phyloP scores from a whole-genome alignment of 176 grass and related monocot species.

The Pontederia crassipes region DNA sequence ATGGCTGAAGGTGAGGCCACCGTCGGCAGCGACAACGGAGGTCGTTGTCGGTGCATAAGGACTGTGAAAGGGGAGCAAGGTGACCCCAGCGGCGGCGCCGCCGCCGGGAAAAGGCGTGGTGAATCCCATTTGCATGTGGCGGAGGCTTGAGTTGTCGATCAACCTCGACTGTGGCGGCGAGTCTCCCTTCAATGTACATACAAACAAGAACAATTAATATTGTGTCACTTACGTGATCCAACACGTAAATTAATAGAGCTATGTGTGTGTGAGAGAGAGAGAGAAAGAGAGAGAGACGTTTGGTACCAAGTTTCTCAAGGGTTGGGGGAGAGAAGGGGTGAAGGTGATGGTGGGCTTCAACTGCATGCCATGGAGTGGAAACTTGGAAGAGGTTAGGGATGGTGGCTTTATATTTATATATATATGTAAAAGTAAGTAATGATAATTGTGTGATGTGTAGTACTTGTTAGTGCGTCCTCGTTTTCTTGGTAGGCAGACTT shows the following conservation, averaged over 20 bases:
- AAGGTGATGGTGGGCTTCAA: conserved; percentile 35
- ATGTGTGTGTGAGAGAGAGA: not conserved
- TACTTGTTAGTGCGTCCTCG: too few species aligned
- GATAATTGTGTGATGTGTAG: too few species aligned
- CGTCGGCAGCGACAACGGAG: conserved; percentile 21
- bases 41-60: not conserved
- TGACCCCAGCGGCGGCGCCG: not conserved
- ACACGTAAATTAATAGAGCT: too few species aligned
- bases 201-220: not conserved
- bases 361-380: conserved; percentile 11
- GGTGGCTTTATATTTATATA: too few species aligned
- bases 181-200: not conserved
- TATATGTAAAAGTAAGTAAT: too few species aligned
- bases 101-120: not conserved
- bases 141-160: not conserved
- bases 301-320: conserved; percentile 15
- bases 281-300: not conserved
- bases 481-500: too few species aligned
- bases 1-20: conserved; percentile 33
- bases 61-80: conserved; percentile 7
- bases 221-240: too few species aligned
- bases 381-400: too few species aligned
- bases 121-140: not conserved
- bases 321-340: conserved; percentile 17
- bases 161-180: not conserved